Evolutionary conservation across 495 filamentous ascomycete species (phyloP).

Genomic region (Xeromyces bisporus): DNA sequence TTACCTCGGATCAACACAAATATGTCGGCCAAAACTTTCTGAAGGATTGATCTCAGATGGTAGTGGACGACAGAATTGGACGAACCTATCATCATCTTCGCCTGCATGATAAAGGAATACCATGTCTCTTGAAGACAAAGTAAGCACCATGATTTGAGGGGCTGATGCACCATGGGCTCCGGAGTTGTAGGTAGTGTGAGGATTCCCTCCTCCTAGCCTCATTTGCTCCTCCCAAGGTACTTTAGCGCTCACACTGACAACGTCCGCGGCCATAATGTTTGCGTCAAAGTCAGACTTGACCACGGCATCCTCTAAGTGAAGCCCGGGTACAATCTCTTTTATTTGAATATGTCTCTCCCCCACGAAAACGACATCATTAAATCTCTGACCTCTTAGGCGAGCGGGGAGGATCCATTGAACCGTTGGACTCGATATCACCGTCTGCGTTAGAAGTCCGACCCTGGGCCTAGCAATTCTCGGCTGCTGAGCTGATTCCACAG

Average conservation of each 20-base stretch:
- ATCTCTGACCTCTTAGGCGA: conserved; percentile 44
- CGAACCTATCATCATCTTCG: conserved; percentile 33
- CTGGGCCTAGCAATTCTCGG: too few relatives aligned
- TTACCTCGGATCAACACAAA: conserved; percentile 67
- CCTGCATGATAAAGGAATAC: conserved; percentile 51
- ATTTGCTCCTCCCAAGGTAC: conserved; percentile 19
- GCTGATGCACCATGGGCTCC: conserved; percentile 28
- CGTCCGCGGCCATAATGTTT: conserved; percentile 31
- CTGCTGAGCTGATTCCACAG: too few relatives aligned
- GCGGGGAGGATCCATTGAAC: conserved; percentile 69
- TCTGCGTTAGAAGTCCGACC: conserved; percentile 55
- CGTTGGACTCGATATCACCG: conserved; percentile 56
- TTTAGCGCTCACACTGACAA: conserved; percentile 19
- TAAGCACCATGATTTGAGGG: conserved; percentile 60
- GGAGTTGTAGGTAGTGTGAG: conserved; percentile 1
- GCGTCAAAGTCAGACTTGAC: conserved; percentile 61
- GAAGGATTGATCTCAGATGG: conserved; percentile 36
- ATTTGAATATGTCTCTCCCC: conserved; percentile 51
- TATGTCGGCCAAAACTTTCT: conserved; percentile 51
- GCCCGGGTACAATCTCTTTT: conserved; percentile 40
- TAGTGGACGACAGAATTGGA: conserved; percentile 38
- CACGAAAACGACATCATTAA: conserved; percentile 85
- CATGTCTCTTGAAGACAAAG: conserved; percentile 48
- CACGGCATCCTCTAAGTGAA: conserved; percentile 49
- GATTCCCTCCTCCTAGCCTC: conserved; percentile 6